phyloP scores from a whole-genome alignment of 2,329 filamentous ascomycete genomes.

The Amylocarpus encephaloides region DNA sequence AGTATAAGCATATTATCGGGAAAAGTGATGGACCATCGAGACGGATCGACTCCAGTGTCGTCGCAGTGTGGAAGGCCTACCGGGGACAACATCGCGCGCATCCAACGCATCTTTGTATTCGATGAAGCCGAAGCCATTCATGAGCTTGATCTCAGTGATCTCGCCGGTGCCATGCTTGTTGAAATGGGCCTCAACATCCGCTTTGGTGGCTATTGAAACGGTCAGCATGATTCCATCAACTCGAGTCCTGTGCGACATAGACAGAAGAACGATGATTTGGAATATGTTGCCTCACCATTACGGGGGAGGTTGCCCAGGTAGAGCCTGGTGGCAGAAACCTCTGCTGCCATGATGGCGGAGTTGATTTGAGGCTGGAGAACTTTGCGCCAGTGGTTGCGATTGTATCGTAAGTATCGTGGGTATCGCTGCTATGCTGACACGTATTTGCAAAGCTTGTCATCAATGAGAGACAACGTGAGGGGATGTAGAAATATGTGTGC shows the following conservation, averaged over 20 bases:
- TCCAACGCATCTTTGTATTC: slow-evolving; percentile 99
- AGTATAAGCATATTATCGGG: slow-evolving; percentile 15
- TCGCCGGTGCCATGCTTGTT: slow-evolving; percentile 92
- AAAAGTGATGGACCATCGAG: not conserved
- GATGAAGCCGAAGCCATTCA: slow-evolving; percentile 99
- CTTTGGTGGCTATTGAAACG: slow-evolving; percentile 72
- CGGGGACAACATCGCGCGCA: slow-evolving; percentile 94
- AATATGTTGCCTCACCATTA: slow-evolving; percentile 61
- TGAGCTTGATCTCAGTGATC: slow-evolving; percentile 98
- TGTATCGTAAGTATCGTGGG: not conserved
- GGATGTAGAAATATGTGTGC: not conserved
- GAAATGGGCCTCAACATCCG: slow-evolving; percentile 94
- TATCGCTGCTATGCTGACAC: not conserved
- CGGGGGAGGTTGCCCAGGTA: slow-evolving; percentile 97
- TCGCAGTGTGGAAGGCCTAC: slow-evolving; percentile 48
- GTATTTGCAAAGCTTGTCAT: not conserved
- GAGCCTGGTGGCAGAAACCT: slow-evolving; percentile 59
- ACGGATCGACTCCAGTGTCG: not conserved
- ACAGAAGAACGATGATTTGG: not conserved
- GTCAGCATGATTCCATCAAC: slow-evolving; percentile 12
- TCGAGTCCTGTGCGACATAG: not conserved
- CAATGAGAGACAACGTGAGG: not conserved
- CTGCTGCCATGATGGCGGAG: not conserved
- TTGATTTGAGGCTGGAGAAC: not conserved
- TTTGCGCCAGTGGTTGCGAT: not conserved